A percentile compares a stretch with the other conserved stretches of the same genome.
Conservation (phyloP, 352 stramenopile genomes). For the Phytophthora colocasiae region DNA sequence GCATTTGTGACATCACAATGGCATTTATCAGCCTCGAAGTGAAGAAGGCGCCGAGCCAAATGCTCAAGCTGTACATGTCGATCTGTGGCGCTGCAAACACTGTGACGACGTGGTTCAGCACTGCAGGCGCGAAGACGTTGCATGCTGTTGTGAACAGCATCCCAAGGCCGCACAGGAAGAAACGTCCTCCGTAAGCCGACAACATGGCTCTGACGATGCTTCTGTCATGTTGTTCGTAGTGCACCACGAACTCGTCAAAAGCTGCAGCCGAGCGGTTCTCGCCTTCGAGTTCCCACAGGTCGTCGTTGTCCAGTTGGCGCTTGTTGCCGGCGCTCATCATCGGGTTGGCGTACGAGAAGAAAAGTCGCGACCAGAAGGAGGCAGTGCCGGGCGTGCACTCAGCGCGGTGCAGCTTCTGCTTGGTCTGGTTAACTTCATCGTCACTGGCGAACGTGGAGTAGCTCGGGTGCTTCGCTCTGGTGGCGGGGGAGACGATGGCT, state of each 20-base stretch:
- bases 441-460: conserved; percentile 29
- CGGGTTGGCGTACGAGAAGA: conserved; percentile 50
- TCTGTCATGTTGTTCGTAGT: conserved; percentile 23
- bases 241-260: conserved; percentile 28
- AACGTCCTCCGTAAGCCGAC: conserved; percentile 28
- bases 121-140: conserved; percentile 44
- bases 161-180: conserved; percentile 35
- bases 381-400: conserved; percentile 11
- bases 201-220: conserved; percentile 35
- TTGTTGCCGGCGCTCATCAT: conserved; percentile 48
- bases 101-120: conserved; percentile 53
- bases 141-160: conserved; percentile 39
- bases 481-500: conserved; percentile 13
- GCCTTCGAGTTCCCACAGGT: conserved; percentile 50
- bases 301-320: conserved; percentile 47
- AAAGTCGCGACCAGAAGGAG: conserved; percentile 33
- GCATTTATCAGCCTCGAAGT: conserved; percentile 22
- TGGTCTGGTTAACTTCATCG: conserved; percentile 7
- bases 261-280: conserved; percentile 29
- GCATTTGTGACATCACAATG: neutral
- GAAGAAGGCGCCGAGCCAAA: conserved; percentile 57
- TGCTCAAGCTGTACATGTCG: conserved; percentile 28
- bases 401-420: conserved; percentile 10
- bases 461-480: conserved; percentile 11
- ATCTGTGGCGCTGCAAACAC: conserved; percentile 28